Evolutionary conservation across 306 rosid genomes (phyloP).

Genomic region (Trichosanthes truncata): DNA sequence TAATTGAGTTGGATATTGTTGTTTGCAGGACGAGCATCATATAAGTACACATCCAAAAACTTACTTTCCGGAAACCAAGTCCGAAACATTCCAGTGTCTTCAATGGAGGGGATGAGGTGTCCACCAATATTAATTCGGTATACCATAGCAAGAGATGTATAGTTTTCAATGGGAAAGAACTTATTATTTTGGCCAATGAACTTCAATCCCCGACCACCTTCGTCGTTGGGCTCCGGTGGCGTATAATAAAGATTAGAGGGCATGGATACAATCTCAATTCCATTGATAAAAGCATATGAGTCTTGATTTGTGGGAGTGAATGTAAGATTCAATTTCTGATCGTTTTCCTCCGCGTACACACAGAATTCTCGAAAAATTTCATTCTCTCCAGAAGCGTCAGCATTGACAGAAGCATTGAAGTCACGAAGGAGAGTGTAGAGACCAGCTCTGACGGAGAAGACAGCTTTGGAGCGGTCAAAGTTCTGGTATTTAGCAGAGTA

Average conservation of each 20-base stretch:
- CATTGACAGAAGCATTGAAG: constrained; percentile 8
- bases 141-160: neutral
- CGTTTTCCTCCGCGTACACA: neutral
- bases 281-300: constrained; percentile 14
- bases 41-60: neutral
- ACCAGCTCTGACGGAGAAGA: constrained; percentile 7
- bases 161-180: neutral
- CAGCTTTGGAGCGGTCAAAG: neutral
- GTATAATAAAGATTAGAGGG: constrained; percentile 13
- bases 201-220: neutral
- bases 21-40: neutral
- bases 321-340: neutral
- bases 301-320: constrained; percentile 15
- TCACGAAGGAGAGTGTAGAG: constrained; percentile 7
- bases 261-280: constrained; percentile 16
- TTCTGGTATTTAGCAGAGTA: neutral
- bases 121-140: constrained; percentile 13
- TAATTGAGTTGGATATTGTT: neutral
- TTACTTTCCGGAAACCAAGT: neutral
- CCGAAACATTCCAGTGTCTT: constrained; percentile 16
- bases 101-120: rapidly evolving
- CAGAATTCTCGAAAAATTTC: neutral
- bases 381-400: rapidly evolving
- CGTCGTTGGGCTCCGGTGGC: neutral
- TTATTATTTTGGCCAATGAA: neutral